Percentiles rank a stretch among this genome's conserved stretches.
Evolutionary conservation across 441 rosid species (phyloP).

Genomic region (Iberis amara): DNA sequence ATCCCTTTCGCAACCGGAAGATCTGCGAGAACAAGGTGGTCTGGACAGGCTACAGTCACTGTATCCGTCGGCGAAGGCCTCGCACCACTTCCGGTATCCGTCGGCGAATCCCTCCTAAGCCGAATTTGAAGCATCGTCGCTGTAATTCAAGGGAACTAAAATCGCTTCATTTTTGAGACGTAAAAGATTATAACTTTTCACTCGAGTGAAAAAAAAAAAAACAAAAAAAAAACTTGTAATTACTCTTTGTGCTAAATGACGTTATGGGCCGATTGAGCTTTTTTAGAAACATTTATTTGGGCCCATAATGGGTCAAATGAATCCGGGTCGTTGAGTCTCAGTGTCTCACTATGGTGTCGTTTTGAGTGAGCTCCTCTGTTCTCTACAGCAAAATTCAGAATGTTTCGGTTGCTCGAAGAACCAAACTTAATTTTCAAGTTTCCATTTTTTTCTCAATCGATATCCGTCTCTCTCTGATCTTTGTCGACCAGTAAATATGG

Average conservation of each 20-base stretch:
- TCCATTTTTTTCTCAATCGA: background rate
- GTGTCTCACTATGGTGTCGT: slow-evolving; percentile 1
- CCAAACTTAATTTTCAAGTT: background rate
- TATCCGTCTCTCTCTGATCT: slow-evolving; percentile 1
- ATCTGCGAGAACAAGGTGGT: slow-evolving; percentile 90
- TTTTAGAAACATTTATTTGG: background rate
- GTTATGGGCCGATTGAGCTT: too few species aligned
- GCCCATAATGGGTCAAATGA: background rate
- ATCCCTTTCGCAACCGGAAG: slow-evolving; percentile 95
- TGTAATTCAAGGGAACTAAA: background rate
- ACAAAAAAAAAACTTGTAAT: too few species aligned
- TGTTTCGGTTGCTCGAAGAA: slow-evolving; percentile 2
- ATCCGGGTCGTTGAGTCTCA: background rate
- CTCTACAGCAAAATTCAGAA: background rate
- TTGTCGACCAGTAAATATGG: slow-evolving; percentile 9
- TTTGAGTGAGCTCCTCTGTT: background rate
- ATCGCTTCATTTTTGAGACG: background rate
- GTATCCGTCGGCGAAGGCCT: slow-evolving; percentile 58
- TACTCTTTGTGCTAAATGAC: too few species aligned
- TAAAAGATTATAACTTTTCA: too few species aligned
- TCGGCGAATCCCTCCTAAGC: slow-evolving; percentile 52
- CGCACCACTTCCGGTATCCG: slow-evolving; percentile 43
- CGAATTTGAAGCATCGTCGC: slow-evolving; percentile 73
- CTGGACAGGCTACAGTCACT: slow-evolving; percentile 92
- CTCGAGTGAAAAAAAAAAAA: too few species aligned